Percentiles rank a stretch among this genome's conserved stretches.
Evolutionary conservation across 2,329 filamentous ascomycete species (phyloP).

Genomic region (Colletotrichum ledebouriae): DNA sequence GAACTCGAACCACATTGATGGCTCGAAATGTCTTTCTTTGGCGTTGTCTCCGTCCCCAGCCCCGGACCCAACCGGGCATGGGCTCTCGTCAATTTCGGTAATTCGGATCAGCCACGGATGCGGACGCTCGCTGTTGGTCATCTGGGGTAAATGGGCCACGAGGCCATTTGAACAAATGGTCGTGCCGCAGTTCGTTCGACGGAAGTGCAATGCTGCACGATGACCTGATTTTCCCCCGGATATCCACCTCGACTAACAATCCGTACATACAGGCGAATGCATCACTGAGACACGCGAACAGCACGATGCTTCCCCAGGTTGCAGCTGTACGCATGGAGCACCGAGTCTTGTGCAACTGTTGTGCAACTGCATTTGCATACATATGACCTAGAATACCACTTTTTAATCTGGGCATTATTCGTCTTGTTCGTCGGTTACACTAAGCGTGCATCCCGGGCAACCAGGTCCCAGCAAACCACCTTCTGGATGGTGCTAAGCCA

Average conservation of each 20-base stretch:
- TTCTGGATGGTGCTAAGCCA: not conserved
- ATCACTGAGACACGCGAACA: constrained; percentile 16
- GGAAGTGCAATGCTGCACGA: constrained; percentile 11
- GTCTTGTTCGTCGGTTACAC: constrained; percentile 2
- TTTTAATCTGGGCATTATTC: not conserved
- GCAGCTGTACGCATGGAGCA: constrained; percentile 5
- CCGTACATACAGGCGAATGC: not conserved
- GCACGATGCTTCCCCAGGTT: constrained; percentile 18
- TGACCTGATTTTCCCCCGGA: constrained; percentile 24
- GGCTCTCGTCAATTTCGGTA: too few relatives aligned
- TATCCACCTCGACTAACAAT: constrained; percentile 19
- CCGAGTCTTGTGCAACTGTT: constrained; percentile 6
- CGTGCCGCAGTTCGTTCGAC: constrained; percentile 12
- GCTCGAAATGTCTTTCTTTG: constrained; percentile 2
- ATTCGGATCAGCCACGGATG: too few relatives aligned
- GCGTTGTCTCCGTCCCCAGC: not conserved
- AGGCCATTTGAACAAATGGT: constrained; percentile 3
- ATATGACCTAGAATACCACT: constrained; percentile 11
- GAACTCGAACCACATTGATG: constrained; percentile 14
- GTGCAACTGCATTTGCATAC: constrained; percentile 14
- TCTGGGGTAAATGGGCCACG: constrained; percentile 2
- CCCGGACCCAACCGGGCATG: too few relatives aligned
- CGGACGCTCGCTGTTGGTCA: not conserved
- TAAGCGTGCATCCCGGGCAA: not conserved
- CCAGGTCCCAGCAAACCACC: constrained; percentile 1